Evolutionary conservation across 768 basidiomycete genomes (phyloP), one percentile per base, ranked within the genome.

Genomic region (Panaeolus cyanescens): DNA sequence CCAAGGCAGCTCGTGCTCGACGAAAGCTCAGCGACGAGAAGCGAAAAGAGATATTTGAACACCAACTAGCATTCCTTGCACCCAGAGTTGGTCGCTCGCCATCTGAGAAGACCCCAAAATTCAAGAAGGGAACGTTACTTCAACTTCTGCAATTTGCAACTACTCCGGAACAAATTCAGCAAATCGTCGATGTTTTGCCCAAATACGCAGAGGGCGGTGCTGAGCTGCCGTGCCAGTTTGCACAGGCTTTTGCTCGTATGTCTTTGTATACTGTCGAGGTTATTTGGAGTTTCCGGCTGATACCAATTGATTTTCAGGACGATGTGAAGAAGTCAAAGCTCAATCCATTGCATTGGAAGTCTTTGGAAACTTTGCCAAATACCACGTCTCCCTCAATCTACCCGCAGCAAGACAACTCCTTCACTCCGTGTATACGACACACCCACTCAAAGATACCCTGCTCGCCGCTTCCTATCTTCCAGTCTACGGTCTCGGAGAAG

Each of bases 331-430:
- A 65, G 79, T 90, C 1, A 68, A 73, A 13, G 84, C 84, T 59
- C 84, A 85, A 3, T 65, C 73, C 25, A 79, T 90, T 36, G 87
- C 88, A 3, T 74, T 91, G 12, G 74, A 81, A 32, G 82, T 89
- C 20, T 87, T 88, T 67, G 82, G 84, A 20, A 75, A 90, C 67
- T 87, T 81, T 59, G 76, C 85, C 13, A 86, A 85, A 68, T 88
- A 90, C 70, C 81, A 83, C 55, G 64, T 90, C 17, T 70, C 75
- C 20, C 77, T 90, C 13, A 81, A 83, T 2, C 73, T 83, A 9
- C 64, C 74, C 0, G 84, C 81, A 1, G 89, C 81, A 0, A 87
- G 82, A 4, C 80, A 78, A 39, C 81, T 91, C 45, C 69, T 90
- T 1, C 83, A 89, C 60, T 79, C 85, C 1, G 74, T 90, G 2